Evolutionary conservation across 345 rosid genomes (phyloP), one percentile per base, ranked within the genome.

Genomic region (Linum lewisii): DNA sequence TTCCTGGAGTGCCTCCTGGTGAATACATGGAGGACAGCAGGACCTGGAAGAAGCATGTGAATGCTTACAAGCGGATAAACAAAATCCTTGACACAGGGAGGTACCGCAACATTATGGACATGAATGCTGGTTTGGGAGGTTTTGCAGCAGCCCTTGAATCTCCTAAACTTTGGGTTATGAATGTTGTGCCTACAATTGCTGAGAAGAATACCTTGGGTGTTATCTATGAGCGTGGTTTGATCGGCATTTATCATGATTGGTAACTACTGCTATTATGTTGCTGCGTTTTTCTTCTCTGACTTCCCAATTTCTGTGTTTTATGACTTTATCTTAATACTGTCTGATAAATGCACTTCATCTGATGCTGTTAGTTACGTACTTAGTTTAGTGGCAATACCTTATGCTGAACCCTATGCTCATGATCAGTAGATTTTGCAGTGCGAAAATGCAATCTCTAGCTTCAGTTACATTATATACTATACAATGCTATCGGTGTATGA

Each of bases 181-280:
- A 71, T 61, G 70, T 71, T 57, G 62, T 71, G 75, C 75, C 75
- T 26, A 71, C 75, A 24, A 57, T 71, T 49, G 66, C 63, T 6
- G 70, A 71, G 57, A 65, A 53, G 54, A 69, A 71, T 25, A 71
- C 75, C 38, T 44, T 71, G 56, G 70, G 75, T 25, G 64, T 65
- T 24, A 57, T 71, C 51, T 65, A 49, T 20, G 75, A 71, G 60
- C 75, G 70, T 58, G 75, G 75, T 8, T 62, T 71, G 70, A 71
- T 71, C 8, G 75, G 75, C 58, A 66, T 71, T 36, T 71, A 65
- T 66, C 75, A 71, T 57, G 75, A 71, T 49, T 71, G 75, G 75
- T 71, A 71, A 65, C 5, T 57, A 19, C n/a, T 54, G 36, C 8
- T 6, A 2, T 2, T 29, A 25, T 57, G 15, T 7, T 54, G 4